Base-by-base conservation (phyloP, 2,329 filamentous ascomycete species). In the Aspergillus sp. region DNA sequence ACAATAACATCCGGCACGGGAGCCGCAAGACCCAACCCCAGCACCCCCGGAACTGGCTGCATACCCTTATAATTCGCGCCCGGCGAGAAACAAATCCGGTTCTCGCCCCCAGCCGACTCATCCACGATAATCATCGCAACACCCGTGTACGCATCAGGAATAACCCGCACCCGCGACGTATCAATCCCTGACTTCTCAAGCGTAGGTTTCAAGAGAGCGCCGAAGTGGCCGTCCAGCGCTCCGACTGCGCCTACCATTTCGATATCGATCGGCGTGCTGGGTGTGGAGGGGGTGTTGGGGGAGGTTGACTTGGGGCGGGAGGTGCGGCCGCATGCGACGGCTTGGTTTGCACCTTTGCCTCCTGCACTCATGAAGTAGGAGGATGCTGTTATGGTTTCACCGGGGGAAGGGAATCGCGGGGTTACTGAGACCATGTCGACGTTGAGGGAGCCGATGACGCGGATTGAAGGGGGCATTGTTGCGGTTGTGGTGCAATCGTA, bases 261-360 rank as follows among this genome's bases (percentile, higher is more conserved):
- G 35, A 90, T 79, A 4, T 69, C 59, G 27, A 77, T 64, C 38
- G 60, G 58, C 42, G 52, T 52, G 4, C 53, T 54, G 15, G 54
- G 45, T 5, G 50, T 53, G 30, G 45, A 60, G 25, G 55, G 43
- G 46, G 53, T n/a, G 19, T 53, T 42, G 13, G 51, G 3, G 20
- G 49, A 46, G 41, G 43, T 17, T 32, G 63, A 56, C 30, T 73
- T 74, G 23, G 76, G 62, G 43, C 85, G 80, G 1, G 88, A 93
- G 44, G 94, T 80, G 53, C 91, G 87, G 44, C 85, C 87, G 70
- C 86, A 90, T 20, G 90, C 89, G 48, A 95, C 87, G 50, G 90
- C 90, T 74, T 97, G 91, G 74, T 97, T 97, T 51, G 90, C 90
- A 54, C 91, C 91, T 73, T 98, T 98, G 49, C 93, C 91, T 60